A percentile compares a stretch with the other conserved stretches of the same genome.
Conservation (phyloP, 441 rosid genomes). For the Omphalea diandra region DNA sequence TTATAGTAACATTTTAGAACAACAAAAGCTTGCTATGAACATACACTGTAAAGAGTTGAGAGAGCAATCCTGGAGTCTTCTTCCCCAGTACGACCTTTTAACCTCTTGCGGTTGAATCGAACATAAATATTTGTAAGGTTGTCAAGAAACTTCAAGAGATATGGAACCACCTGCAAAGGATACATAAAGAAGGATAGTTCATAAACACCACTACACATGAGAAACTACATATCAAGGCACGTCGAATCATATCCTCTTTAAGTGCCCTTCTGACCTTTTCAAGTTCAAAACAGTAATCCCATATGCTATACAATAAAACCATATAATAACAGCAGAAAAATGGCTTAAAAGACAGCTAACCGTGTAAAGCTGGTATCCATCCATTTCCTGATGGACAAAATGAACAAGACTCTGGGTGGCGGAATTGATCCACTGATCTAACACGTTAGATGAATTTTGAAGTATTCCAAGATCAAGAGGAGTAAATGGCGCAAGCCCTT, state of each 20-base stretch:
- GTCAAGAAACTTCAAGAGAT: conserved; percentile 92
- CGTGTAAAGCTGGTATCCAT: conserved; percentile 91
- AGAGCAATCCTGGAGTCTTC: conserved; percentile 86
- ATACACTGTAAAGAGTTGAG: conserved; percentile 90
- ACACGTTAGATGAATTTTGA: conserved; percentile 78
- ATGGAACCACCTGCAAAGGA: conserved; percentile 82
- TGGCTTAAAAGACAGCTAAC: conserved; percentile 44
- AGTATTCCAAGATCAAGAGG: conserved; percentile 61
- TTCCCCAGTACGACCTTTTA: conserved; percentile 94
- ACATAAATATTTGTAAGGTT: conserved; percentile 95
- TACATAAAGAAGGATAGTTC: background rate
- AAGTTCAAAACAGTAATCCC: background rate
- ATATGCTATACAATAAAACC: background rate
- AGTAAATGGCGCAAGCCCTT: conserved; percentile 69
- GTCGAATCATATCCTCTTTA: background rate
- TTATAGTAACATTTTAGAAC: background rate
- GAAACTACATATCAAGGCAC: background rate
- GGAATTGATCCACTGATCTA: conserved; percentile 98
- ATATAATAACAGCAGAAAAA: conserved; percentile 7
- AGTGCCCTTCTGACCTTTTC: background rate
- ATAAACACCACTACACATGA: background rate
- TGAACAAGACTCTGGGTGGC: conserved; percentile 98
- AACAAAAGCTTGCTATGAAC: conserved; percentile 16
- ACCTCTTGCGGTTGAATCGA: conserved; percentile 94
- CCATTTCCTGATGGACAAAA: conserved; percentile 90